These are phyloP conservation scores for Nicotiana otophora DNA, from an alignment of 257 asterid genomes.

Conservation along the genomic window DNA sequence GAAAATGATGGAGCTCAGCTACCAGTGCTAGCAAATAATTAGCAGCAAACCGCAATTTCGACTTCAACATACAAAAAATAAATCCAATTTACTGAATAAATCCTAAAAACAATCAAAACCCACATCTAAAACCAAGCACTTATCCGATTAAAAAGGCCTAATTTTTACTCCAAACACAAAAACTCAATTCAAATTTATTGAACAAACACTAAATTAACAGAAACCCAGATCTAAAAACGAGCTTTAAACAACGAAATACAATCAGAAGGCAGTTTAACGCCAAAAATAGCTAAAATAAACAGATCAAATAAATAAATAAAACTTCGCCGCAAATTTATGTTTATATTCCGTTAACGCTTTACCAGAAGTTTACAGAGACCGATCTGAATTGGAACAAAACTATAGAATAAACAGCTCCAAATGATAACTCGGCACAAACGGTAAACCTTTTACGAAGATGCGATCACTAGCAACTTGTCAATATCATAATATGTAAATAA, in stretches of 20 bases:
- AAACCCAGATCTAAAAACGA: neutral
- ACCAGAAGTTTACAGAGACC: neutral
- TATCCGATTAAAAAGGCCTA: neutral
- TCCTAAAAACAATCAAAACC: neutral
- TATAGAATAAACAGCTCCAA: neutral
- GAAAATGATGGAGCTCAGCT: too few relatives aligned
- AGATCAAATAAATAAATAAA: neutral
- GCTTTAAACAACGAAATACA: neutral
- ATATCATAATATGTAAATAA: too few relatives aligned
- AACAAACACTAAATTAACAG: neutral
- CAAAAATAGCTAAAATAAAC: neutral
- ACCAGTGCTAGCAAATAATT: too few relatives aligned
- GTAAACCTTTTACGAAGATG: neutral
- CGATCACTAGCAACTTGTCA: neutral
- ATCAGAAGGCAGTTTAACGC: neutral
- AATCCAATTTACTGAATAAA: neutral
- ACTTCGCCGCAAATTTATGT: neutral
- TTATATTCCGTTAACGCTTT: neutral
- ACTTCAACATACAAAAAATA: neutral
- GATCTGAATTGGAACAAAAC: neutral
- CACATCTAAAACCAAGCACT: neutral
- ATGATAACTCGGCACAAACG: neutral
- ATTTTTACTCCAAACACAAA: neutral
- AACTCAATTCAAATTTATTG: neutral
- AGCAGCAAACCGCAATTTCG: too few relatives aligned